Conservation (phyloP, 305 asterid genomes). For the Ruellia speciosa region DNA sequence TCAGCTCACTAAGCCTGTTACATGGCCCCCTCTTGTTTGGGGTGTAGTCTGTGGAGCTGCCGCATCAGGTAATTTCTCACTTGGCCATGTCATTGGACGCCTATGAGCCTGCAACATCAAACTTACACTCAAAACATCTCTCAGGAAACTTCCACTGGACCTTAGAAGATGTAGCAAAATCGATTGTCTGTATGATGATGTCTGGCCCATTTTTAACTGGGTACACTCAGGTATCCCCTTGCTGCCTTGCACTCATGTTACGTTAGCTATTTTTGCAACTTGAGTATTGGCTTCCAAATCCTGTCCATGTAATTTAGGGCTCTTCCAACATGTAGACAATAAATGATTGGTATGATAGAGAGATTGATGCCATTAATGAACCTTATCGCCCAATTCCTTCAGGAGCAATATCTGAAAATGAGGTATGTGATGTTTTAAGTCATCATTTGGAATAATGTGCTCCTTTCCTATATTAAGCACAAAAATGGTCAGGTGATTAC, state of each 20-base stretch:
- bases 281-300: constrained; percentile 17
- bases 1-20: constrained; percentile 90
- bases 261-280: constrained; percentile 12
- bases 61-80: constrained; percentile 62
- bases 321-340: constrained; percentile 47
- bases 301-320: constrained; percentile 16
- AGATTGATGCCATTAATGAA: constrained; percentile 88
- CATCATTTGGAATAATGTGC: constrained; percentile 16
- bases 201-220: constrained; percentile 95
- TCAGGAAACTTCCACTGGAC: constrained; percentile 92
- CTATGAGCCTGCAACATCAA: not conserved
- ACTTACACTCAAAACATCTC: constrained; percentile 1
- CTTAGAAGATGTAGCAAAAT: constrained; percentile 74
- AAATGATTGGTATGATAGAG: constrained; percentile 97
- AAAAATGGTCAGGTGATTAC: constrained; percentile 62
- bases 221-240: constrained; percentile 83
- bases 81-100: constrained; percentile 10
- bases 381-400: constrained; percentile 98
- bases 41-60: constrained; percentile 99
- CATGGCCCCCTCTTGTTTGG: constrained; percentile 99
- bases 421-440: constrained; percentile 38
- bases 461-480: constrained; percentile 18
- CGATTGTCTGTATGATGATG: constrained; percentile 85
- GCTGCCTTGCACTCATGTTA: constrained; percentile 12
- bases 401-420: constrained; percentile 72